Percentiles rank a stretch among this genome's conserved stretches.
Conservation (phyloP, 2,329 filamentous ascomycete species). For the Botrytis tulipae region DNA sequence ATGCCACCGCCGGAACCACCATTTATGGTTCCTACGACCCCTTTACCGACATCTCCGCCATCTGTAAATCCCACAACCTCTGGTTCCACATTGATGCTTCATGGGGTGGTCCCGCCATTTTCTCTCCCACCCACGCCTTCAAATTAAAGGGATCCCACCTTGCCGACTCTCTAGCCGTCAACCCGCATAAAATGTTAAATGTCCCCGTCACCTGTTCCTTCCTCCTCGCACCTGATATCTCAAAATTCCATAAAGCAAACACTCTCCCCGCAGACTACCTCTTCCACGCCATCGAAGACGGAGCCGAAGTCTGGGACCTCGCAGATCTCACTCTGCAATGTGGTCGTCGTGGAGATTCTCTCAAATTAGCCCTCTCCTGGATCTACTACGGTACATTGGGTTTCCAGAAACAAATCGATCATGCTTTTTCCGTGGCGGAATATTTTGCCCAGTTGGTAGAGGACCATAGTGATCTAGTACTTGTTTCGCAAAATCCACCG, state of each 20-base stretch:
- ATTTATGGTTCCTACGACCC: constrained; percentile 89
- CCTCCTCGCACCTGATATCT: constrained; percentile 74
- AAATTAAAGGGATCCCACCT: constrained; percentile 70
- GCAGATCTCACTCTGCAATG: constrained; percentile 93
- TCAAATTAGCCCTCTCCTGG: constrained; percentile 89
- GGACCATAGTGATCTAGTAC: constrained; percentile 57
- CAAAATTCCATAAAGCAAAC: constrained; percentile 77
- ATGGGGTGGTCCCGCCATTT: constrained; percentile 85
- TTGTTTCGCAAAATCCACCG: constrained; percentile 76
- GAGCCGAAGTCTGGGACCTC: constrained; percentile 73
- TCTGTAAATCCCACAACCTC: constrained; percentile 70
- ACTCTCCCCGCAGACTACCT: constrained; percentile 84
- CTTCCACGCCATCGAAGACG: constrained; percentile 56
- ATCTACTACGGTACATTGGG: constrained; percentile 80
- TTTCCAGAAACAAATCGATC: constrained; percentile 67
- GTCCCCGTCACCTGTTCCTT: constrained; percentile 90
- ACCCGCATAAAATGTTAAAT: constrained; percentile 97
- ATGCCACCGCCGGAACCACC: constrained; percentile 92
- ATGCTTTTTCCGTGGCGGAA: constrained; percentile 68
- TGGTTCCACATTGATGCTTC: constrained; percentile 94
- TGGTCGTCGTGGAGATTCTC: constrained; percentile 76
- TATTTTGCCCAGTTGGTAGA: constrained; percentile 64
- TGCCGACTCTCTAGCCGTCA: constrained; percentile 81
- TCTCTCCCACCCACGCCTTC: constrained; percentile 60
- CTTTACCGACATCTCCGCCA: constrained; percentile 63